Conservation (phyloP, 192 early-diverging fungal genomes). For the Ramicandelaber brevisporus region DNA sequence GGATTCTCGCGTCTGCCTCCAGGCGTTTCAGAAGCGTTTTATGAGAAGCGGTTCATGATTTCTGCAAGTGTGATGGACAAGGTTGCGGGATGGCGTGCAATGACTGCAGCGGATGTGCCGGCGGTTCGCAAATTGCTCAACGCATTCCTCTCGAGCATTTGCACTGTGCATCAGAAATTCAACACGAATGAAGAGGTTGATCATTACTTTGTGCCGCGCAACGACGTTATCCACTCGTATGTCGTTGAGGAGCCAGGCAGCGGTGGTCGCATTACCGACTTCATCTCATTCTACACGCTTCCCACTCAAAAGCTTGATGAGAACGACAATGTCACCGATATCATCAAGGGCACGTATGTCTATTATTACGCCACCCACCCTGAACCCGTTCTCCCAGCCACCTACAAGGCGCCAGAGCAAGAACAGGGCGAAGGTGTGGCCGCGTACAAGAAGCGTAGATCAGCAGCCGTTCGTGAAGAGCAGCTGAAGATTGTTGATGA, state of each 20-base stretch:
- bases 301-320: constrained; percentile 25
- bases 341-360: constrained; percentile 73
- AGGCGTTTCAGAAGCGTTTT: constrained; percentile 1
- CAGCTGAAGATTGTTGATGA: constrained; percentile 31
- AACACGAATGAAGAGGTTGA: constrained; percentile 55
- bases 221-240: constrained; percentile 74
- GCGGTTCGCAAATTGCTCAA: constrained; percentile 49
- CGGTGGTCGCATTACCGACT: constrained; percentile 46
- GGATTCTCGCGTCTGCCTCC: constrained; percentile 64
- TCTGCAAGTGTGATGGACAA: constrained; percentile 4
- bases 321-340: constrained; percentile 5
- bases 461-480: constrained; percentile 14
- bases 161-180: constrained; percentile 44
- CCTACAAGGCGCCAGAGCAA: constrained; percentile 11
- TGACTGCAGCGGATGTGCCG: constrained; percentile 51
- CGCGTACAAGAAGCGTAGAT: constrained; percentile 13
- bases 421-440: constrained; percentile 9
- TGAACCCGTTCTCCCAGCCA: constrained; percentile 10
- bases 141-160: constrained; percentile 33
- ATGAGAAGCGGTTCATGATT: constrained; percentile 4
- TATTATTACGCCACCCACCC: constrained; percentile 69
- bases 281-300: constrained; percentile 85
- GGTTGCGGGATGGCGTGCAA: constrained; percentile 41
- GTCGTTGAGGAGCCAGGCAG: constrained; percentile 57
- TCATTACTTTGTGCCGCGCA: constrained; percentile 74